Base-by-base conservation (phyloP, 1,284 basidiomycete species). In the Moesziomyces sp. region DNA sequence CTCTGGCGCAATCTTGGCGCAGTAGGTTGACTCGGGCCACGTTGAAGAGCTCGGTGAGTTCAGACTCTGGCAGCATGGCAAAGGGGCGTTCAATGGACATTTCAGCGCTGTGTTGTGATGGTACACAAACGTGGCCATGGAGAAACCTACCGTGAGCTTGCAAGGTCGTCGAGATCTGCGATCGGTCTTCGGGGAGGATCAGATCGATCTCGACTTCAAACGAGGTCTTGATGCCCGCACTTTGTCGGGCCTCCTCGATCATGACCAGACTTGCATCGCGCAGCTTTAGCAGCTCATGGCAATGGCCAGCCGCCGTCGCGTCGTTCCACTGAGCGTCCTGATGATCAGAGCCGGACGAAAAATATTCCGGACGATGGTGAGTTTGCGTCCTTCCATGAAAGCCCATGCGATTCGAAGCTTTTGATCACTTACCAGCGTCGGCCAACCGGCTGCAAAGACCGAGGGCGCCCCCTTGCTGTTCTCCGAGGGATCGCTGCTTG, bases 371-470 rank as follows among this genome's bases (percentile, higher is more conserved):
- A 58, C 48, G 4, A 40, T 24, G 19, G 62, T 56, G 42, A 33
- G 30, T 33, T 13, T 3, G 49, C 16, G 38, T 18, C 6, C 6
- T 6, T 4, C 38, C 3, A 14, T 6, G 16, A 18, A 16, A 40
- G 38, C 19, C 21, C 49, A 0, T 55, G 35, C 30, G 13, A 40
- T 16, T 5, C 11, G 7, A 40, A 6, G 6, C 16, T 18, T 40
- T 18, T 16, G 1, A 18, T 5, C 14, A 2, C 38, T 18, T 23
- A 55, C 38, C 18, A 69, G 55, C 6, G 42, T 30, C 6, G 66
- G 72, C 82, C 82, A 84, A 1, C 77, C 76, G 5, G 11, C 21
- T 23, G 74, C 57, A 48, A 84, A 84, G 23, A 84, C 59, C 11
- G 79, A 81, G 2, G 44, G 28, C 13, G 70, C 63, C 2, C 42